A percentile compares a stretch with the other conserved stretches of the same genome.
Evolutionary conservation across 768 basidiomycete genomes (phyloP).

Genomic region (Lactarius trivialis): DNA sequence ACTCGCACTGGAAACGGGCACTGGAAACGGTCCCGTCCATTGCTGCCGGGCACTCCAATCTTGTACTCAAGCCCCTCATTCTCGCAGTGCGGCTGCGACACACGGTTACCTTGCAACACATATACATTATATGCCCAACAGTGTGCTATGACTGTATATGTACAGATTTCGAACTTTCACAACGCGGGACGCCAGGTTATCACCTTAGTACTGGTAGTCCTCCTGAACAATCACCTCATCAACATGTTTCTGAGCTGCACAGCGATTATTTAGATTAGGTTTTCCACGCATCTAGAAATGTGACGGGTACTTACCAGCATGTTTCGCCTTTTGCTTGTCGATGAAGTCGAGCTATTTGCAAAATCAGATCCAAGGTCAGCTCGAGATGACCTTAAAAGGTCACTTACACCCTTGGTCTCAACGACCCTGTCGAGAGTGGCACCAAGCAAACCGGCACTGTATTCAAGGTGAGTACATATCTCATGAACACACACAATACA

Average conservation of each 20-base stretch:
- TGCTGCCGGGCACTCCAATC: too few relatives aligned
- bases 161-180: background rate
- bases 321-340: conserved; percentile 40
- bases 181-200: background rate
- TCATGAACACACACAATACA: too few relatives aligned
- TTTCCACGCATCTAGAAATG: background rate
- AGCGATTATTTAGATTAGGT: background rate
- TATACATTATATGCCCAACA: background rate
- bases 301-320: conserved; percentile 27
- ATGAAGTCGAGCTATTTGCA: conserved; percentile 37
- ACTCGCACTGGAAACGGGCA: too few relatives aligned
- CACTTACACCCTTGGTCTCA: conserved; percentile 53
- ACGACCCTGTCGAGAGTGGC: conserved; percentile 47
- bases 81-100: background rate
- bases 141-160: background rate
- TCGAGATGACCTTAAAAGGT: background rate
- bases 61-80: too few relatives aligned
- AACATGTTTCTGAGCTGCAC: background rate
- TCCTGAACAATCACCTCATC: background rate
- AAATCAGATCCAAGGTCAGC: background rate
- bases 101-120: background rate
- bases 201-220: background rate
- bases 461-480: too few relatives aligned
- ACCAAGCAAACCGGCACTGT: conserved; percentile 49
- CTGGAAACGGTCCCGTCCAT: too few relatives aligned